These are phyloP conservation scores for Colletotrichum truncatum DNA, from an alignment of 2,329 filamentous ascomycete genomes.

Conservation along the genomic window DNA sequence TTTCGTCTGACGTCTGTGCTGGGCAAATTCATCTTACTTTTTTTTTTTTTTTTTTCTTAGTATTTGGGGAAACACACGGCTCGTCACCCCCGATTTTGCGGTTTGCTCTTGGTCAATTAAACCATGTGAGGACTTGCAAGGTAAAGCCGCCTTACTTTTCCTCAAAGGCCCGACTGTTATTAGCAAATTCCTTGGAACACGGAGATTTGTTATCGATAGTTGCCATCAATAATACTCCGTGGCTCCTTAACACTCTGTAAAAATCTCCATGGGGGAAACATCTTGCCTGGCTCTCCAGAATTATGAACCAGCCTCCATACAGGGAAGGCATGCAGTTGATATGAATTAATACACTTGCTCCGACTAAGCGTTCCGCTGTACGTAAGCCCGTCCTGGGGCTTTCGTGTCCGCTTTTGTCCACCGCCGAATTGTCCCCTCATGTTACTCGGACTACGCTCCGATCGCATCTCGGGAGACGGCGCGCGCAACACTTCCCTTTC, in stretches of 20 bases:
- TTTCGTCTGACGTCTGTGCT: no score
- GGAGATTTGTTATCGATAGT: slow-evolving; percentile 13
- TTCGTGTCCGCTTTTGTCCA: slow-evolving; percentile 14
- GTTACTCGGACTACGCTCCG: slow-evolving; percentile 27
- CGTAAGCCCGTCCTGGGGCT: slow-evolving; percentile 3
- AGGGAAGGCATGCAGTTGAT: background rate
- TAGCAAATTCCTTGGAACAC: slow-evolving; percentile 12
- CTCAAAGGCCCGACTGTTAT: slow-evolving; percentile 19
- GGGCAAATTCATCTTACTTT: no score
- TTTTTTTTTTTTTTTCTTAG: background rate
- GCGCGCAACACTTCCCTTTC: slow-evolving; percentile 19
- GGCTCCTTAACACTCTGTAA: slow-evolving; percentile 6
- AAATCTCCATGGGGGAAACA: slow-evolving; percentile 2
- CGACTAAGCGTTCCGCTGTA: background rate
- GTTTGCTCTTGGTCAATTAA: slow-evolving; percentile 7
- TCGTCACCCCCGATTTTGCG: slow-evolving; percentile 2
- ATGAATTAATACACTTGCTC: background rate
- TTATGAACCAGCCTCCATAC: background rate
- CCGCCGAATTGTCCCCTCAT: slow-evolving; percentile 9
- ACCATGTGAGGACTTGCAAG: slow-evolving; percentile 9
- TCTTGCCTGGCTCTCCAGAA: slow-evolving; percentile 10
- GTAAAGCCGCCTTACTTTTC: slow-evolving; percentile 8
- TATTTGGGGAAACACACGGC: background rate
- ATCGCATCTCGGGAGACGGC: slow-evolving; percentile 26
- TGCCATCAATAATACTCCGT: slow-evolving; percentile 2